Evolutionary conservation across 176 grass and related monocot genomes (phyloP), one percentile per base, ranked within the genome.

Genomic region (Thinopyrum elongatum): DNA sequence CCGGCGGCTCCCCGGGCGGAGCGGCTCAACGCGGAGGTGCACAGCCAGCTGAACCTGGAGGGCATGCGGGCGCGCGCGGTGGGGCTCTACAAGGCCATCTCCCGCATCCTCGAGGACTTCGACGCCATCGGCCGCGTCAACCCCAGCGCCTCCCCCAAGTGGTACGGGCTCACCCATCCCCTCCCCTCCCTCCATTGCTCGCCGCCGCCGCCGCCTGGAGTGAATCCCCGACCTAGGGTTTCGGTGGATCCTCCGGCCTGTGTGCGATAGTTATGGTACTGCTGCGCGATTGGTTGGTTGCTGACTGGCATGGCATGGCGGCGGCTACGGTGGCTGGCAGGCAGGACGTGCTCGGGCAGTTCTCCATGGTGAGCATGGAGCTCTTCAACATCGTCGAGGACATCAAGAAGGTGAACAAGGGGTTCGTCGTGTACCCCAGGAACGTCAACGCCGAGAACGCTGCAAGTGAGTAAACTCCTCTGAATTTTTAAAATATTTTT

Each of bases 381-480:
- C 93, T 98, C 73, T 95, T 94, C 84, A 95, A 92, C 66, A 98
- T 98, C n/a, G 90, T 98, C 57, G 96, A 98, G 85, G 96, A 98
- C 75, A 95, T 98, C 75, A 94, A 98, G 87, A 98, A 98, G 82
- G 96, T 98, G 8, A 95, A 92, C 58, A 98, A 98, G 88, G 86
- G 92, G 28, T 98, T 98, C 76, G 90, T 94, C 1, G 92, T 98
- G 38, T 88, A 94, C 72, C 96, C 96, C 33, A 44, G 88, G 80
- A 98, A 98, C 69, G 93, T 98, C 51, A 98, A 95, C 88, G 96
- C 96, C 3, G 88, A 98, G 83, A 98, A 87, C 70, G 96, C 96
- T 35, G 9, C 91, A 64, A 90, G 96, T 98, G 89, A 46, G 79
- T 38, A 84, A 46, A 70, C 58, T 66, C 3, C 49, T 83, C 59